Evolutionary conservation across 148 eudicot species (phyloP).

Genomic region (Chenopodium album): DNA sequence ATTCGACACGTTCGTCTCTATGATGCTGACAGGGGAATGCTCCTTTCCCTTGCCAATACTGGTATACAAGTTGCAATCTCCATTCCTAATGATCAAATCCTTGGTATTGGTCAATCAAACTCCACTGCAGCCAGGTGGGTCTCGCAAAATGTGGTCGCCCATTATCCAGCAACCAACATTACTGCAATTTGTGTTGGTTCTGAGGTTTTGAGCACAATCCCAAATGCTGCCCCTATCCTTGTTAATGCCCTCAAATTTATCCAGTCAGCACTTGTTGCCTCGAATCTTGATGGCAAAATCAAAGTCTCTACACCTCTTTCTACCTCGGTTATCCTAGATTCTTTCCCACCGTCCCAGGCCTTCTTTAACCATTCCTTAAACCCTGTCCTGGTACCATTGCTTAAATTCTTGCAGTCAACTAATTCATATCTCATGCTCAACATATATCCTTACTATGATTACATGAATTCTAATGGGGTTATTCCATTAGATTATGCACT

Average conservation of each 20-base stretch:
- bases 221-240: conserved; percentile 65
- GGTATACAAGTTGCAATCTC: conserved; percentile 70
- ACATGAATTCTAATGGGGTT: conserved; percentile 77
- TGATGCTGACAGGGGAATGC: conserved; percentile 76
- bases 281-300: conserved; percentile 59
- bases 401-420: conserved; percentile 66
- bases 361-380: conserved; percentile 71
- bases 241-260: conserved; percentile 60
- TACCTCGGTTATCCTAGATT: conserved; percentile 62
- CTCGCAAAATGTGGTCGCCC: conserved; percentile 69
- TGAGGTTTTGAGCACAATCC: conserved; percentile 60
- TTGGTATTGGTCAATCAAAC: conserved; percentile 78
- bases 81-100: conserved; percentile 72
- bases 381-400: conserved; percentile 59
- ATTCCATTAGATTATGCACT: conserved; percentile 86
- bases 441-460: conserved; percentile 76
- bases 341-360: conserved; percentile 90
- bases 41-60: conserved; percentile 69
- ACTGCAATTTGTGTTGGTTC: conserved; percentile 82
- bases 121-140: conserved; percentile 91
- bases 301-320: conserved; percentile 81
- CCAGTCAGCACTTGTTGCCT: conserved; percentile 77
- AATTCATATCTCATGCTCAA: conserved; percentile 72
- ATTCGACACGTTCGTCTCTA: conserved; percentile 67
- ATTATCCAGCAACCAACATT: conserved; percentile 77